Base-by-base conservation (phyloP, 1,284 basidiomycete genomes). In the Microbotryum intermedium region DNA sequence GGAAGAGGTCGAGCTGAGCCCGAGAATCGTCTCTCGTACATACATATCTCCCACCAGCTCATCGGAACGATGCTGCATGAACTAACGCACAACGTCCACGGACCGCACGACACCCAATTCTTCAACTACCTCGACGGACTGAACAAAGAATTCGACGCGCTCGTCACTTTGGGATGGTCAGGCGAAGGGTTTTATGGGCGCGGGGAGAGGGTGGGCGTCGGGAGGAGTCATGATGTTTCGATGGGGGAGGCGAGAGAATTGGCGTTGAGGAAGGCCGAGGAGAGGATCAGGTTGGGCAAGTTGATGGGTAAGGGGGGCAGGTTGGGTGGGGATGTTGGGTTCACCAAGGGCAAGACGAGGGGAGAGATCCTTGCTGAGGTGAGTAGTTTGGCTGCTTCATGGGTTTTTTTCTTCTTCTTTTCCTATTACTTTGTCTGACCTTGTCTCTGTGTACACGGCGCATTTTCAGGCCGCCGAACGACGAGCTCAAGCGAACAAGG, bases 11-110 rank as follows among this genome's bases (percentile, higher is more conserved):
- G 34, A 39, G 34, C 34, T 39, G 34, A 39, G 13, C 13, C 34
- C 11, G 34, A n/a, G n/a, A n/a, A n/a, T 39, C 13, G 34, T 39
- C 18, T 18, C 34, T 16, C 13, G 34, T 39, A n/a, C n/a, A n/a
- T n/a, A n/a, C n/a, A n/a, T n/a, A 4, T 39, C 16, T 18, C 34
- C 34, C 11, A 39, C 6, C 50, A 58, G 6, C 51, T 71, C 23
- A 46, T 78, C 90, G 6, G 79, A 87, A 20, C 79, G 80, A 89
- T 93, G 88, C 79, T 93, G 8, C 90, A 93, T 70, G 90, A 93
- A 86, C 83, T 93, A 39, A 87, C 89, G 0, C 90, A 93, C 72
- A 92, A 89, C 70, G 83, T 86, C 28, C 61, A 51, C 44, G 55
- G 58, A 18, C 56, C 88, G 3, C 90, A 93, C 70, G 87, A 93